Conservation (phyloP, 148 eudicot genomes). For the Chenopodium quinoa region DNA sequence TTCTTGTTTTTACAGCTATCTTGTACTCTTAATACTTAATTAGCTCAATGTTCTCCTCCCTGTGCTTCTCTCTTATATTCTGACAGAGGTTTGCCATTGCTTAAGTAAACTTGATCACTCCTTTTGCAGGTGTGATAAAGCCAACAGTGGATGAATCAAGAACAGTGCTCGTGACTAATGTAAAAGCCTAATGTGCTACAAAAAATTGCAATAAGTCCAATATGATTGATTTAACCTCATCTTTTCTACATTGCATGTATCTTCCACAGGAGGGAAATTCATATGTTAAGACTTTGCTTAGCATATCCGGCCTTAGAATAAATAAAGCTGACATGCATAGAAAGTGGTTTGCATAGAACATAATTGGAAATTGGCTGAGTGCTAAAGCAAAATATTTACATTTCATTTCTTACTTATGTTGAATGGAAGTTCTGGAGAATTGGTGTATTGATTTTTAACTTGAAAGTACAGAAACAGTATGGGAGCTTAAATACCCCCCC, state of each 20-base stretch:
- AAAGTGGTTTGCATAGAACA: background rate
- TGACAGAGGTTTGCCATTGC: background rate
- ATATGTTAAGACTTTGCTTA: slow-evolving; percentile 8
- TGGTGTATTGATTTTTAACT: background rate
- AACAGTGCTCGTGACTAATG: slow-evolving; percentile 46
- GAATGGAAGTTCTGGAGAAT: too few relatives aligned
- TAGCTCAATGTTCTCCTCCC: background rate
- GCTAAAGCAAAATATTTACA: too few relatives aligned
- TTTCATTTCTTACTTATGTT: too few relatives aligned
- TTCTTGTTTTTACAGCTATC: background rate
- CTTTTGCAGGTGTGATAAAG: slow-evolving; percentile 42
- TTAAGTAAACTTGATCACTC: slow-evolving; percentile 15
- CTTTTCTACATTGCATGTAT: background rate
- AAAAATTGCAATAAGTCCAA: background rate
- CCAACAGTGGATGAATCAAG: slow-evolving; percentile 34
- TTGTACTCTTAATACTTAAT: background rate
- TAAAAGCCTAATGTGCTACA: slow-evolving; percentile 15
- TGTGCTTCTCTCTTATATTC: background rate
- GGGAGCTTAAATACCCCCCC: background rate
- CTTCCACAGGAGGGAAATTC: background rate
- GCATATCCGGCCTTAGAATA: background rate
- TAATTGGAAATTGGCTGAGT: background rate
- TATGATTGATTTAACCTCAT: background rate
- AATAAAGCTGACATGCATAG: background rate
- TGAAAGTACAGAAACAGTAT: background rate